A percentile compares a stretch with the other conserved stretches of the same genome.
Evolutionary conservation across 441 rosid genomes (phyloP).

Genomic region (Macaranga tanarius): DNA sequence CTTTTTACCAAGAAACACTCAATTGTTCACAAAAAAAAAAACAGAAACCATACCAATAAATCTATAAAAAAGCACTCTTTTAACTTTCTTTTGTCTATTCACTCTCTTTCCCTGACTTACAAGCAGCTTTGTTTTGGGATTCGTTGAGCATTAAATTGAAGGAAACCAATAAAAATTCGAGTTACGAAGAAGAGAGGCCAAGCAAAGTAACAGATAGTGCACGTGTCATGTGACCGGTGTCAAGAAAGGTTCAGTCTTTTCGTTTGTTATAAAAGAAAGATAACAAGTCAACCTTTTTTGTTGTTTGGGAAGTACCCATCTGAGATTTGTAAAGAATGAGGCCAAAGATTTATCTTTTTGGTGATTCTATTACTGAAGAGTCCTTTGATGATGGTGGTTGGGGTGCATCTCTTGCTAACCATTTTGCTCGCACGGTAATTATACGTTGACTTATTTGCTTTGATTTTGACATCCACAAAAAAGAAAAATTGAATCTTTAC

Average conservation of each 20-base stretch:
- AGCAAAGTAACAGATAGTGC: neutral
- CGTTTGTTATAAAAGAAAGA: neutral
- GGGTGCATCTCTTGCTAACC: conserved; percentile 77
- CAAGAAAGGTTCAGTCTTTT: neutral
- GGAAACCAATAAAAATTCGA: too few species aligned
- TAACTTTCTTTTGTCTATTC: too few species aligned
- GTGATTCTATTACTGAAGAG: conserved; percentile 81
- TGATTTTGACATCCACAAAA: too few species aligned
- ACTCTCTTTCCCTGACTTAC: neutral
- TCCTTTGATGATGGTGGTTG: conserved; percentile 76
- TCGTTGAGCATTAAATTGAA: neutral
- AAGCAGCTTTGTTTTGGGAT: neutral
- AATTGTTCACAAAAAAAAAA: too few species aligned
- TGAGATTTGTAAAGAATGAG: conserved; percentile 46
- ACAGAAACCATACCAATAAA: too few species aligned
- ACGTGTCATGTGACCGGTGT: neutral
- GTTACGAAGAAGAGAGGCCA: too few species aligned
- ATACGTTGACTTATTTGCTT: neutral
- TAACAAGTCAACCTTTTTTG: neutral
- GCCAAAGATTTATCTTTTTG: conserved; percentile 76
- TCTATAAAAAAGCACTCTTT: too few species aligned
- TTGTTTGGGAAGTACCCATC: neutral
- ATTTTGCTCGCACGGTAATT: conserved; percentile 67
- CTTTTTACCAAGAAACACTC: too few species aligned
- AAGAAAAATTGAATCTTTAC: neutral